A percentile compares a stretch with the other conserved stretches of the same genome.
Conservation (phyloP, 2,329 filamentous ascomycete species). For the Paecilomyces sp. region DNA sequence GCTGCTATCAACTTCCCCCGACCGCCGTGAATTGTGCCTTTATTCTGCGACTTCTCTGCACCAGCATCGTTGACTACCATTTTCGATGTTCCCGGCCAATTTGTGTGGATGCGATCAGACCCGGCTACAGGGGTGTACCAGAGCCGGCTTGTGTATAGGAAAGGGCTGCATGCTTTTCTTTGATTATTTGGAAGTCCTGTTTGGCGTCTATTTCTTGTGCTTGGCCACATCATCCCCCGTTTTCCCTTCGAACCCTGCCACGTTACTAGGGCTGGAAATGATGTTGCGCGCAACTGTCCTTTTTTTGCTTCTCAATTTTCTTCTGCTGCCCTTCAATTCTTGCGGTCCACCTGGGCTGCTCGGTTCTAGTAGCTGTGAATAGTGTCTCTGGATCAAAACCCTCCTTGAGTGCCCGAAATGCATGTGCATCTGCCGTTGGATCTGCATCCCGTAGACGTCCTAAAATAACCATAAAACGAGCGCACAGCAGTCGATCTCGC, state of each 20-base stretch:
- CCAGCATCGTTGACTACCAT: not conserved
- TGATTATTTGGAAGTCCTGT: constrained; percentile 6
- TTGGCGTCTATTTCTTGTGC: constrained; percentile 14
- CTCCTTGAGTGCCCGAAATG: not conserved
- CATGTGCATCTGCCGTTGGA: not conserved
- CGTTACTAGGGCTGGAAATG: constrained; percentile 31
- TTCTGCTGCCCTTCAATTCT: constrained; percentile 10
- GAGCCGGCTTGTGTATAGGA: constrained; percentile 21
- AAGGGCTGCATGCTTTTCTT: constrained; percentile 17
- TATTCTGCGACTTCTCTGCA: not conserved
- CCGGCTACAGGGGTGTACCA: constrained; percentile 5
- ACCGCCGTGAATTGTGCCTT: not conserved
- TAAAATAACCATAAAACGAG: no score
- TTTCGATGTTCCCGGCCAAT: not conserved
- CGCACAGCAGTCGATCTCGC: no score
- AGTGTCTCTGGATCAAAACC: not conserved
- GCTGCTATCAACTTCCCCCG: constrained; percentile 7
- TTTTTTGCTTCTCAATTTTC: constrained; percentile 12
- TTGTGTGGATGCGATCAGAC: not conserved
- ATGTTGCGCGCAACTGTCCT: constrained; percentile 14
- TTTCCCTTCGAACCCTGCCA: constrained; percentile 28
- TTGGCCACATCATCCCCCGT: constrained; percentile 13
- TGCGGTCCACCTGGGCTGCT: constrained; percentile 9
- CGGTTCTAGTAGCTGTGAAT: not conserved
- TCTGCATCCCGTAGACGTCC: not conserved